Base-by-base conservation (phyloP, 495 filamentous ascomycete genomes). In the Penicillium ochrochloron region DNA sequence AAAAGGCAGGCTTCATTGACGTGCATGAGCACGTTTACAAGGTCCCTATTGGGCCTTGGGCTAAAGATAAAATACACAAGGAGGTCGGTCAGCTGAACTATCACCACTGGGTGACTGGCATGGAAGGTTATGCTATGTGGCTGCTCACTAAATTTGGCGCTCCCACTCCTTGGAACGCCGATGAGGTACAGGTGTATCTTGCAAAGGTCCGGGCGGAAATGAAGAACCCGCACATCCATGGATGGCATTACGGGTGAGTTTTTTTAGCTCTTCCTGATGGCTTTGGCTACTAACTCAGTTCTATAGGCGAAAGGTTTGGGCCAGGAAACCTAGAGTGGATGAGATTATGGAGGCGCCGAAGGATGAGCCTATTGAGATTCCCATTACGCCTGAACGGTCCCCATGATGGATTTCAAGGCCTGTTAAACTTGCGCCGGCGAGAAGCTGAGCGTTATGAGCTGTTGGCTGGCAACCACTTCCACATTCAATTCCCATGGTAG, bases 1-100 rank as follows among this genome's bases (percentile, higher is more conserved):
- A 70, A 50, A 66, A 68, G 12, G 72, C 70, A 14, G 75, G 74
- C 1, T 76, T 78, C 57, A 59, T 57, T 17, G 72, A 76, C 44
- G 33, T 56, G 15, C 60, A 56, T n/a, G 48, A 48, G 17, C 8
- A 56, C 15, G 15, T 56, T 4, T 56, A 56, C 50, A 66, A 66
- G 33, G 23, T 31, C 29, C 63, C 63, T 6, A 51, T 66, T 3
- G 59, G 63, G 3, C 51, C 59, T 21, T 66, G 63, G 63, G 61
- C 75, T 9, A 54, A 61, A 7, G 57, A 67, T 19, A 46, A n/a
- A n/a, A 7, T 23, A 9, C 23, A 55, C 14, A 65, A 65, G 19
- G 62, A 65, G 27, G 62, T 48, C n/a, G 62, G 62, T 1, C 42
- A 25, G 21, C 25, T 65, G 17, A 54, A 65, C n/a, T 46, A 41